Base-by-base conservation (phyloP, 352 stramenopile species). In the Phytophthora agathidicida region DNA sequence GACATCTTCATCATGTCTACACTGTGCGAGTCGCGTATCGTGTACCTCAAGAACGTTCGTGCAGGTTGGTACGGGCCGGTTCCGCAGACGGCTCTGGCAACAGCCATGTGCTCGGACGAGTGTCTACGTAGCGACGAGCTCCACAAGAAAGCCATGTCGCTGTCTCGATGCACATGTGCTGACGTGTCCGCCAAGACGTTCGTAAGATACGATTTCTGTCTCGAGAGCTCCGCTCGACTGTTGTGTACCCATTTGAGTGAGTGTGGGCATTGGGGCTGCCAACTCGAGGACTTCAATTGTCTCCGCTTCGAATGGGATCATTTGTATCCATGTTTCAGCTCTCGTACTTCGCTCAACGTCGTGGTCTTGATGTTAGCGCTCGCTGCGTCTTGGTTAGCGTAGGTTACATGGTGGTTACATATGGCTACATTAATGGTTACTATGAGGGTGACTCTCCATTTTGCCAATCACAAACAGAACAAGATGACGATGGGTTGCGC, bases 261-360 rank as follows among this genome's bases (percentile, higher is more conserved):
- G 33, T 97, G 91, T 49, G 91, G 89, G 14, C 80, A 87, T 56
- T 97, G 91, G 91, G 66, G 71, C 47, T 97, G 91, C 56, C 53
- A 75, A 31, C 75, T 96, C 28, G 73, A 94, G 46, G 91, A 97
- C 55, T 97, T 97, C 51, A 96, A 93, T 75, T 97, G 91, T 61
- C 80, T 93, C 26, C 86, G 91, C 33, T 92, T 94, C 68, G 88
- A 97, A 58, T 97, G 86, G 86, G 83, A 92, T 52, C 75, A 60
- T 26, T 44, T 81, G 37, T 87, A 94, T 62, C 45, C 83, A 20
- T 94, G 81, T 47, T 27, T 11, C 1, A 60, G 71, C 24, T 41
- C 55, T 36, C 31, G 5, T 26, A 65, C 7, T 32, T 48, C 19
- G 6, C 43, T 17, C 35, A 49, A 49, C 16, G 43, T 42, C 16